Conservation (phyloP, 306 rosid genomes). For the Corylus americana region DNA sequence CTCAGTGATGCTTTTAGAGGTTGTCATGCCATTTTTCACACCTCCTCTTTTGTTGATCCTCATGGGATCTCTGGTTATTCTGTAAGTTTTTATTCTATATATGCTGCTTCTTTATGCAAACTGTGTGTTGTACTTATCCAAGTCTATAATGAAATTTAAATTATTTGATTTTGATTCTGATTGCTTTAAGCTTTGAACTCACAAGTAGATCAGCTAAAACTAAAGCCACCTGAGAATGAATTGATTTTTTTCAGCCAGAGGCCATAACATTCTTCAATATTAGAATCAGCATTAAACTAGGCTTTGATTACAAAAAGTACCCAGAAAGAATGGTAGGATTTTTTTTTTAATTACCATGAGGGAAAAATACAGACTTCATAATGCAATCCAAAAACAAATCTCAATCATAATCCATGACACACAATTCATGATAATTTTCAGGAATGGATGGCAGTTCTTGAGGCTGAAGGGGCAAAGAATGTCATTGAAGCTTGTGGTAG, state of each 20-base stretch:
- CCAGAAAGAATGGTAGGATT: neutral
- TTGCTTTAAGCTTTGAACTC: neutral
- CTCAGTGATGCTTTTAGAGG: conserved; percentile 8
- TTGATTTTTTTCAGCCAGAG: neutral
- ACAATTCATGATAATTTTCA: neutral
- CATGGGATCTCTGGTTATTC: conserved; percentile 13
- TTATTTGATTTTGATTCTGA: neutral
- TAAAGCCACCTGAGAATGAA: neutral
- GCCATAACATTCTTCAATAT: too few relatives aligned
- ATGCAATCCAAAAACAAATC: neutral
- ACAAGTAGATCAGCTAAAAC: neutral
- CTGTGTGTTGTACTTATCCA: neutral
- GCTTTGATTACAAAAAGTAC: too few relatives aligned
- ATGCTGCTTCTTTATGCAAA: neutral
- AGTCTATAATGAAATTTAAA: neutral
- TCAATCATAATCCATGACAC: neutral
- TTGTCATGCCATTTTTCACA: conserved; percentile 3
- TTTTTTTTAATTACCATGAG: neutral
- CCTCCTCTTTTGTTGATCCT: neutral
- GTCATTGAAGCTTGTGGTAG: conserved; percentile 14
- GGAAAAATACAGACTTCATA: neutral
- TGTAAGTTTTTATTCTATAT: neutral
- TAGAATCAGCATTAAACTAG: too few relatives aligned
- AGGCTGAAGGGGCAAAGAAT: conserved; percentile 12
- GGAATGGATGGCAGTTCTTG: neutral